A percentile compares a stretch with the other conserved stretches of the same genome.
phyloP scores from a whole-genome alignment of 192 early-diverging fungal genomes.

The Funneliformis mosseae region DNA sequence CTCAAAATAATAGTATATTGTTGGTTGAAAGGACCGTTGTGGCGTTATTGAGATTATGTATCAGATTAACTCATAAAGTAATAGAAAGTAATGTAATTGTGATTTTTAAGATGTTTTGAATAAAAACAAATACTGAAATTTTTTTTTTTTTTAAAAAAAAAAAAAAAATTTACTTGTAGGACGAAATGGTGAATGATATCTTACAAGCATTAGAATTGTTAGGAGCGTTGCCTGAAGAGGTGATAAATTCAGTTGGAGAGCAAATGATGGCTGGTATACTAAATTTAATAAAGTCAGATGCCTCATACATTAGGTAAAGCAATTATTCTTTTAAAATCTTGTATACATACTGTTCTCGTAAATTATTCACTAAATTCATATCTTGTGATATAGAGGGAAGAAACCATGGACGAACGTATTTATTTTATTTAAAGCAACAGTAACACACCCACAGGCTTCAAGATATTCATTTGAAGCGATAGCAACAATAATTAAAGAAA shows the following conservation, averaged over 20 bases:
- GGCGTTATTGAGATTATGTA: constrained; percentile 69
- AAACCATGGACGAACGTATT: constrained; percentile 57
- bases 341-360: not conserved
- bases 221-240: constrained; percentile 56
- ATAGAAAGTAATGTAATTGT: constrained; percentile 51
- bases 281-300: constrained; percentile 62
- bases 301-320: constrained; percentile 44
- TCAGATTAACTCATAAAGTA: constrained; percentile 69
- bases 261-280: constrained; percentile 79
- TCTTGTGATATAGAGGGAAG: constrained; percentile 37
- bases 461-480: constrained; percentile 66
- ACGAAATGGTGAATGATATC: constrained; percentile 57
- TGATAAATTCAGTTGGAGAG: constrained; percentile 67
- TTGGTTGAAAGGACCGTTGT: constrained; percentile 80
- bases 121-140: constrained; percentile 23
- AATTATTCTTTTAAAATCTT: not conserved
- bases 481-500: constrained; percentile 57
- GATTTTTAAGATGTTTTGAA: not conserved
- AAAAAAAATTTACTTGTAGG: constrained; percentile 34
- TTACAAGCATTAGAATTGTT: constrained; percentile 57
- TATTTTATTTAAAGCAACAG: constrained; percentile 55
- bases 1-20: constrained; percentile 60
- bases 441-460: constrained; percentile 63
- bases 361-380: not conserved
- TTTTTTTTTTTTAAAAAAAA: not conserved